Conservation (phyloP, 1,139 yeast genomes). For the Lodderomyces metapsilosis region DNA sequence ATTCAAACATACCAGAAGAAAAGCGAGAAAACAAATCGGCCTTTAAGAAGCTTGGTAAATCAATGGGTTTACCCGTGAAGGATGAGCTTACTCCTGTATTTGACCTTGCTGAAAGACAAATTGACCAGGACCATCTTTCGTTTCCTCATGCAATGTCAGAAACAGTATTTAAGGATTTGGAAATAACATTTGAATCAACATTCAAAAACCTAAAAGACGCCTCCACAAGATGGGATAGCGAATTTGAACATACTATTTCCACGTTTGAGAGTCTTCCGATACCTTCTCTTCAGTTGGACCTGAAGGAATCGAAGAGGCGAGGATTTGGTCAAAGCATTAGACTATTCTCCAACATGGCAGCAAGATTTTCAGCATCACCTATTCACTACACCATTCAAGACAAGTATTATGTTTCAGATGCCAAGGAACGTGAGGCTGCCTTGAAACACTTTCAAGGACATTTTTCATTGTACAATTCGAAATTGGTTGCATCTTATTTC, state of each 20-base stretch:
- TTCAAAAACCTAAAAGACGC: conserved; percentile 24
- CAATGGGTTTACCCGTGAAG: conserved; percentile 10
- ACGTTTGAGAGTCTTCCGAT: conserved; percentile 14
- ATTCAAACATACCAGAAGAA: conserved; percentile 6
- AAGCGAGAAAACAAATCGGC: conserved; percentile 13
- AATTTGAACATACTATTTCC: conserved; percentile 1
- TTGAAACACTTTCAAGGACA: conserved; percentile 57
- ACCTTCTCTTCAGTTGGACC: conserved; percentile 31
- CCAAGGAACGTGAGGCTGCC: conserved; percentile 44
- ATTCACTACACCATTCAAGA: conserved; percentile 54
- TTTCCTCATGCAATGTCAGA: conserved; percentile 33
- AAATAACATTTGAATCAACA: conserved; percentile 36
- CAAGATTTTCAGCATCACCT: conserved; percentile 64
- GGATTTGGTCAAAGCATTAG: conserved; percentile 28
- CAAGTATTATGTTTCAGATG: conserved; percentile 43
- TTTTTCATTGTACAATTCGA: conserved; percentile 59
- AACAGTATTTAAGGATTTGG: conserved; percentile 28
- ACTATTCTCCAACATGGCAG: conserved; percentile 39
- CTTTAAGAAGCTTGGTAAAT: conserved; percentile 20
- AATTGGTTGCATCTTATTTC: conserved; percentile 66
- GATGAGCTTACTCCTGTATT: background rate
- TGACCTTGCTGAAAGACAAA: background rate
- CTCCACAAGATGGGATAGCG: conserved; percentile 21
- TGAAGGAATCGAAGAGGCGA: conserved; percentile 20
- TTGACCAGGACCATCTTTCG: conserved; percentile 13